A percentile compares a stretch with the other conserved stretches of the same genome.
These are phyloP conservation scores for Phyllosticta citribraziliensis DNA, from an alignment of 2,329 filamentous ascomycete genomes.

Conservation along the genomic window DNA sequence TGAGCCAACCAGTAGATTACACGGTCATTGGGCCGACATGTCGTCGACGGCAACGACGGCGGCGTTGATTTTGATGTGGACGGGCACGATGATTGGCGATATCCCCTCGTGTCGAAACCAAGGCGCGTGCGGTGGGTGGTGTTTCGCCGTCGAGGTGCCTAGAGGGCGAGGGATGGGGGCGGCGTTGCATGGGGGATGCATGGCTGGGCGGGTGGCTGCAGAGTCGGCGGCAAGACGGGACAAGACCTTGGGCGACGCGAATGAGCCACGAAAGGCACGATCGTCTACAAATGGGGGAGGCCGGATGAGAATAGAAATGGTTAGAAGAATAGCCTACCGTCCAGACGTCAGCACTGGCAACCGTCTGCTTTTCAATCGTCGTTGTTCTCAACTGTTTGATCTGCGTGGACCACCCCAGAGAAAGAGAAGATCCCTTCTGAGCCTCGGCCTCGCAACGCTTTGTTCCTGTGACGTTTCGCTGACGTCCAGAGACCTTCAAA, in stretches of 20 bases:
- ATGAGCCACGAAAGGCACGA: background rate
- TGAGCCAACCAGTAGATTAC: background rate
- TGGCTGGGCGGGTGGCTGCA: background rate
- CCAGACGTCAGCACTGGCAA: too few relatives aligned
- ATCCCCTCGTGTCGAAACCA: too few relatives aligned
- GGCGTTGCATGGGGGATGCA: background rate
- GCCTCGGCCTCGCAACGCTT: background rate
- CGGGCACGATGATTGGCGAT: too few relatives aligned
- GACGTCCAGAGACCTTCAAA: background rate
- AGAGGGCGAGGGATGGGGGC: too few relatives aligned
- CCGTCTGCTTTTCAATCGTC: too few relatives aligned
- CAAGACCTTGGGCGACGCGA: background rate
- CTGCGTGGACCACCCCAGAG: background rate
- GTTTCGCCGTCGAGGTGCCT: too few relatives aligned
- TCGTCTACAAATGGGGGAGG: background rate
- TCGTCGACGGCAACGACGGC: too few relatives aligned
- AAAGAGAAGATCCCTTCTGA: background rate
- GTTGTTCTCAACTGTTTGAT: too few relatives aligned
- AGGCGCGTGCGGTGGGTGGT: too few relatives aligned
- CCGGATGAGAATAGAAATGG: background rate
- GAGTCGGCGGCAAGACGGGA: background rate
- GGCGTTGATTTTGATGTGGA: too few relatives aligned
- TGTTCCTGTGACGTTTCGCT: background rate
- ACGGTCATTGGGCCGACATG: background rate
- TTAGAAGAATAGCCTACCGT: background rate